Conservation (phyloP, 2,329 filamentous ascomycete genomes). For the Aspergillus quadricinctus region DNA sequence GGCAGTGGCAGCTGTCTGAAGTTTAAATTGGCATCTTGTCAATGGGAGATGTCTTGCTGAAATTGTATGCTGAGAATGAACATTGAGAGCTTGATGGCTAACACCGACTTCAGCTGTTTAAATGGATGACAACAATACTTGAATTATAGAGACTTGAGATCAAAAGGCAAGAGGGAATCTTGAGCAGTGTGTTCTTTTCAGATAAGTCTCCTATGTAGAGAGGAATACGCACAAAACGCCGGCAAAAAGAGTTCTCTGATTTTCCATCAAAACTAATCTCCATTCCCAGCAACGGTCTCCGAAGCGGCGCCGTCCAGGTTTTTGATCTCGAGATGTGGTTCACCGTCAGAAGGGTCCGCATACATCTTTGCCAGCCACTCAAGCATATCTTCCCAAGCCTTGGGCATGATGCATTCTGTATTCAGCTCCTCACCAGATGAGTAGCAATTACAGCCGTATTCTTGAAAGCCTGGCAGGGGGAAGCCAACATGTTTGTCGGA, state of each 20-base stretch:
- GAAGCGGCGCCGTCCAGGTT: slow-evolving; percentile 10
- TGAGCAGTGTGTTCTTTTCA: no score
- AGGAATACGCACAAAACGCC: background rate
- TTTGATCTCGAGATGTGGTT: slow-evolving; percentile 30
- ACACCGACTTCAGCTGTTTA: background rate
- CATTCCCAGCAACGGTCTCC: background rate
- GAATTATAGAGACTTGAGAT: background rate
- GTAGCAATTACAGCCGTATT: slow-evolving; percentile 63
- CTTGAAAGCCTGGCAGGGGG: slow-evolving; percentile 51
- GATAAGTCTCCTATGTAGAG: background rate
- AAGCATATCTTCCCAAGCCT: slow-evolving; percentile 52
- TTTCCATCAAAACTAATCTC: background rate
- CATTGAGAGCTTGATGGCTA: background rate
- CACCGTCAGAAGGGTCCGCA: slow-evolving; percentile 37
- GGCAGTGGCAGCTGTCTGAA: background rate
- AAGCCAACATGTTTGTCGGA: slow-evolving; percentile 50
- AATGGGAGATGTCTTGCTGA: background rate
- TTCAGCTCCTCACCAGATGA: slow-evolving; percentile 60
- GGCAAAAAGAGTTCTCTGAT: background rate
- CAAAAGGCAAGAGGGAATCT: background rate
- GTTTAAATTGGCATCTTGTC: background rate
- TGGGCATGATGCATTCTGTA: slow-evolving; percentile 60
- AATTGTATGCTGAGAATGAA: background rate
- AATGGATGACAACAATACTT: background rate
- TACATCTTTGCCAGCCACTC: slow-evolving; percentile 59